Percentiles rank a stretch among this genome's conserved stretches.
These are phyloP conservation scores for Aspergillus saccharolyticus DNA, from an alignment of 495 filamentous ascomycete species.

Conservation along the genomic window DNA sequence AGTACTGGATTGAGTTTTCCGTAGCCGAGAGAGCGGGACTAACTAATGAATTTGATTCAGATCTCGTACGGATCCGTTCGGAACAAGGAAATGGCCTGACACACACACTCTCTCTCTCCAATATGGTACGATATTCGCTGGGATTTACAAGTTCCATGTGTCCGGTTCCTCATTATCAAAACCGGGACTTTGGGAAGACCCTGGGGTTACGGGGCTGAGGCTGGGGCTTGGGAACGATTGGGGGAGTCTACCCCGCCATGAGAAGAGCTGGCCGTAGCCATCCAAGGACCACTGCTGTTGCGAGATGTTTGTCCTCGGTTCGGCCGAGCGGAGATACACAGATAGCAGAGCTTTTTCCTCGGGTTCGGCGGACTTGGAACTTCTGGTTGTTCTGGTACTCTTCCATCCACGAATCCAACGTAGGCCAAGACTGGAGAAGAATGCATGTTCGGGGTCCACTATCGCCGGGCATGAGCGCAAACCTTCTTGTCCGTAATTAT, in stretches of 20 bases:
- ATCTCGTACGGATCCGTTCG: neutral
- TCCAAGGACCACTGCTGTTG: neutral
- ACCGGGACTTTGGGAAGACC: neutral
- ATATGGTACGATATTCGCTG: neutral
- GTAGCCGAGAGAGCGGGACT: neutral
- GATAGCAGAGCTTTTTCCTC: neutral
- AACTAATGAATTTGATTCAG: neutral
- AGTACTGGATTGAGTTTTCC: neutral
- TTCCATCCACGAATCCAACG: neutral
- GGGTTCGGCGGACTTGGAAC: neutral
- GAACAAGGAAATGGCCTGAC: neutral
- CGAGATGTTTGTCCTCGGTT: neutral
- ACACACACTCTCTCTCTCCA: neutral
- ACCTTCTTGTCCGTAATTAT: neutral
- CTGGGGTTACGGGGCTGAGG: neutral
- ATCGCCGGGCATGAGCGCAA: neutral
- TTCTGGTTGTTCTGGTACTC: neutral
- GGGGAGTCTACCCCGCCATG: neutral
- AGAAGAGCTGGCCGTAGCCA: neutral
- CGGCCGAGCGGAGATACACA: conserved; percentile 13
- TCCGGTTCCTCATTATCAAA: neutral
- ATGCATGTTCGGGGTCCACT: neutral
- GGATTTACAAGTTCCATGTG: neutral
- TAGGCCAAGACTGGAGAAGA: neutral
- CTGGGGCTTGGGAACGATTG: too few relatives aligned